These are phyloP conservation scores for Poa annua DNA, from an alignment of 176 grass and related monocot species.

Conservation along the genomic window DNA sequence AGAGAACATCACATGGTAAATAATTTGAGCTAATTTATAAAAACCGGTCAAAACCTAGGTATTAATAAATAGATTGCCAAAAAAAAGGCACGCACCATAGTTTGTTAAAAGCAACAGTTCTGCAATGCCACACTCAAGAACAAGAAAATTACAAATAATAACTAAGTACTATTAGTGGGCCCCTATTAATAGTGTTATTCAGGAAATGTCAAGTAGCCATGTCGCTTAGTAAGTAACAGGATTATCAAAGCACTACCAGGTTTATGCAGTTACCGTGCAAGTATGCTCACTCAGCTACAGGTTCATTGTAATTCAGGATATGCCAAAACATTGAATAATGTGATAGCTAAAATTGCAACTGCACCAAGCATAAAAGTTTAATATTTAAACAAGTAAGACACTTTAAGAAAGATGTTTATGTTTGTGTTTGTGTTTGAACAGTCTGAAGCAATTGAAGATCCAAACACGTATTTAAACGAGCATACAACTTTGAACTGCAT, in stretches of 20 bases:
- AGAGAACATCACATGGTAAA: conserved; percentile 3
- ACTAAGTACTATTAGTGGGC: background rate
- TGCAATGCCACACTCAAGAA: conserved; percentile 10
- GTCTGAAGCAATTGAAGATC: conserved; percentile 16
- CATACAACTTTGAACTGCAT: conserved; percentile 9
- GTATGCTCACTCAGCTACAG: conserved; percentile 7
- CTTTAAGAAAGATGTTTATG: conserved; percentile 25
- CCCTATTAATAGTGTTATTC: background rate
- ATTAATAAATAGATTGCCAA: conserved; percentile 9
- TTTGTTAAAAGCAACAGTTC: conserved; percentile 11
- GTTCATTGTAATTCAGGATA: conserved; percentile 23
- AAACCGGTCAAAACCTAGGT: conserved; percentile 24
- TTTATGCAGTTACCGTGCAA: background rate
- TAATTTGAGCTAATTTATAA: background rate
- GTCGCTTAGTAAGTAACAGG: conserved; percentile 26
- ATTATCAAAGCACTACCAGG: background rate
- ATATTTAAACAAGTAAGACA: conserved; percentile 4
- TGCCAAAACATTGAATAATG: background rate
- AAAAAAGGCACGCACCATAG: background rate
- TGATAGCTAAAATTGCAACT: background rate
- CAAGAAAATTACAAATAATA: conserved; percentile 11
- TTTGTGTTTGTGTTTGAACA: conserved; percentile 4
- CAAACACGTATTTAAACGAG: background rate
- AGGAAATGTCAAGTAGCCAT: conserved; percentile 27
- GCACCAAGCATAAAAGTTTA: conserved; percentile 7